These are phyloP conservation scores for Yarrowia sp. DNA, from an alignment of 805 yeast species.

Conservation along the genomic window DNA sequence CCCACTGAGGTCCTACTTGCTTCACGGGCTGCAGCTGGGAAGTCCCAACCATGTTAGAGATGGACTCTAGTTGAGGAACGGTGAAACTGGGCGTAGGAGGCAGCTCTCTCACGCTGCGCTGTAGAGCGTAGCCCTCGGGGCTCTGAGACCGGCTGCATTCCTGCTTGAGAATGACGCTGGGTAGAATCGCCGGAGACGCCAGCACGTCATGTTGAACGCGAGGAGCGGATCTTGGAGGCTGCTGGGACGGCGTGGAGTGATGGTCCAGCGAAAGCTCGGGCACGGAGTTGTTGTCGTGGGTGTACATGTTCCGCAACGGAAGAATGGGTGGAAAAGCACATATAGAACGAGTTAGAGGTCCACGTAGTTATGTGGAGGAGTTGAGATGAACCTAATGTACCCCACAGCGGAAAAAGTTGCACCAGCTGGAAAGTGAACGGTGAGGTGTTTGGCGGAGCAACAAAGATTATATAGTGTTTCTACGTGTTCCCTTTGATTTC, in stretches of 20 bases:
- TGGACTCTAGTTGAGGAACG: neutral
- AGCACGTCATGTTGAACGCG: neutral
- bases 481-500: no score
- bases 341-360: neutral
- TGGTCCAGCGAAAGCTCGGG: constrained; percentile 19
- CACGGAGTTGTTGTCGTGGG: constrained; percentile 22
- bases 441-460: no score
- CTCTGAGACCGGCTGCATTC: constrained; percentile 23
- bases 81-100: constrained; percentile 1
- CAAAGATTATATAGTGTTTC: no score
- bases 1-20: neutral
- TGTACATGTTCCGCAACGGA: constrained; percentile 5
- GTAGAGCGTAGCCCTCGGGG: constrained; percentile 24
- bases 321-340: constrained; percentile 17
- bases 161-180: constrained; percentile 20
- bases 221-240: neutral
- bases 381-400: constrained; percentile 26
- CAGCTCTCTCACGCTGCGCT: neutral
- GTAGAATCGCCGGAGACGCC: constrained; percentile 14
- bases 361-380: constrained; percentile 14
- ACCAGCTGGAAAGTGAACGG: neutral
- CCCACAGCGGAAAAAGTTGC: constrained; percentile 27
- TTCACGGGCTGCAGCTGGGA: neutral
- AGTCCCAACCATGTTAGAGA: neutral
- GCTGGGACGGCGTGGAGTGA: neutral